Base-by-base conservation (phyloP, 139 green algal species). In the Asterochloris sp. region DNA sequence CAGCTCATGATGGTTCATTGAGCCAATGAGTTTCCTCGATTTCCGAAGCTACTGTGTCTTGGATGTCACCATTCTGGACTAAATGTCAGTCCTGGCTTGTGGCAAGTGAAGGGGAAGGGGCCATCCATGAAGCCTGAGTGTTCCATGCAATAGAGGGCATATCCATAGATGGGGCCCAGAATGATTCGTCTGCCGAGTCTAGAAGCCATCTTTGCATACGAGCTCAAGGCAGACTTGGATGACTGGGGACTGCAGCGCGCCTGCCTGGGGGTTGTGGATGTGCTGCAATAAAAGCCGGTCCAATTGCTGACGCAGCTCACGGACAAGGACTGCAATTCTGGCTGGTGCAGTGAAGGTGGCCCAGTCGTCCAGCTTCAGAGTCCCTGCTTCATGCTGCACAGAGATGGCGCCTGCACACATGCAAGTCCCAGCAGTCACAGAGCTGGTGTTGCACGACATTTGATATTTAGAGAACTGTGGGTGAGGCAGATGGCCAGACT, bases 321-420 rank as follows among this genome's bases (percentile, higher is more conserved):
- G 86, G 17, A 98, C 89, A 76, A 98, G 83, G 27, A 95, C 90
- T 38, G 78, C 89, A 67, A 90, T 91, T 85, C 88, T 61, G 74
- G 88, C 82, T 10, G 90, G 88, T 12, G 89, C 93, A 75, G 90
- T 91, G 87, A 97, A 96, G 60, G 79, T 81, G 0, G 89, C 90
- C 89, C 87, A 94, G 60, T 86, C 89, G 77, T 93, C 93, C 28
- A 95, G 76, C 38, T 80, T 84, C 15, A 95, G 28, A n/a, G 89
- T 79, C 1, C 89, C 87, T 23, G 83, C 54, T 28, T 84, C 81
- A 71, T 91, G 86, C 28, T 92, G 67, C 62, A 96, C 86, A 24
- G 62, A 85, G 26, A 96, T 69, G 29, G 76, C 19, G 47, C 74
- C 81, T 83, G 78, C 47, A 83, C 16, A 21, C 76, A 69, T 47